phyloP scores from a whole-genome alignment of 192 early-diverging fungal species.

The Coemansia sp. region DNA sequence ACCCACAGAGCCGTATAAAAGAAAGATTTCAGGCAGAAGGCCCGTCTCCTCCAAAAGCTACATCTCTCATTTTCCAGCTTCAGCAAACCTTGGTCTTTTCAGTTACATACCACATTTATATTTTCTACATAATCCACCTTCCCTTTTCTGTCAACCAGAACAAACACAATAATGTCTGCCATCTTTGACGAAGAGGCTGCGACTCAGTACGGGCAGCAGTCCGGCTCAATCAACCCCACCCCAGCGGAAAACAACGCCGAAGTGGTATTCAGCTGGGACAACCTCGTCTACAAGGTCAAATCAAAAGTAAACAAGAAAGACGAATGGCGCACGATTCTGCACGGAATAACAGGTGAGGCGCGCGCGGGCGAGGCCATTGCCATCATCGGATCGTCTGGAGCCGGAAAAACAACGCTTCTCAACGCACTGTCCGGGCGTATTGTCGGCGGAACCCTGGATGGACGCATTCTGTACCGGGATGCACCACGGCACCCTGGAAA shows the following conservation, averaged over 20 bases:
- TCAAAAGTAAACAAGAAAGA: slow-evolving; percentile 24
- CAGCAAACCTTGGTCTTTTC: background rate
- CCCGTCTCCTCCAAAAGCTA: too few relatives aligned
- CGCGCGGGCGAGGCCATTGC: slow-evolving; percentile 75
- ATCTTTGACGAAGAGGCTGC: slow-evolving; percentile 39
- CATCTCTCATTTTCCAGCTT: background rate
- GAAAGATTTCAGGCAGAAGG: too few relatives aligned
- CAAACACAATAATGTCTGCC: slow-evolving; percentile 18
- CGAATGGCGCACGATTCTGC: slow-evolving; percentile 57
- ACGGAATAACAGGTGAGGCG: slow-evolving; percentile 70
- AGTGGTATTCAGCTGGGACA: slow-evolving; percentile 42
- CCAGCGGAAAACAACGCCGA: slow-evolving; percentile 9
- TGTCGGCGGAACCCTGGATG: slow-evolving; percentile 57
- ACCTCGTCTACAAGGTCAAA: slow-evolving; percentile 46
- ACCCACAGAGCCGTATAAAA: too few relatives aligned
- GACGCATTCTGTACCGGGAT: slow-evolving; percentile 58
- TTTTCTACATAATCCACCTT: background rate
- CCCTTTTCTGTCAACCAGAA: background rate
- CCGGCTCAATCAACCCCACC: background rate
- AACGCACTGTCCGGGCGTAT: slow-evolving; percentile 75
- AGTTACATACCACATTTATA: background rate
- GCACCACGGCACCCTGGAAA: slow-evolving; percentile 45
- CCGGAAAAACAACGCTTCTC: slow-evolving; percentile 88
- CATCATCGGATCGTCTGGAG: slow-evolving; percentile 91
- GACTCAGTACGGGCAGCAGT: slow-evolving; percentile 25